Evolutionary conservation across 148 eudicot genomes (phyloP), one percentile per base, ranked within the genome.

Genomic region (Cornus controversa): DNA sequence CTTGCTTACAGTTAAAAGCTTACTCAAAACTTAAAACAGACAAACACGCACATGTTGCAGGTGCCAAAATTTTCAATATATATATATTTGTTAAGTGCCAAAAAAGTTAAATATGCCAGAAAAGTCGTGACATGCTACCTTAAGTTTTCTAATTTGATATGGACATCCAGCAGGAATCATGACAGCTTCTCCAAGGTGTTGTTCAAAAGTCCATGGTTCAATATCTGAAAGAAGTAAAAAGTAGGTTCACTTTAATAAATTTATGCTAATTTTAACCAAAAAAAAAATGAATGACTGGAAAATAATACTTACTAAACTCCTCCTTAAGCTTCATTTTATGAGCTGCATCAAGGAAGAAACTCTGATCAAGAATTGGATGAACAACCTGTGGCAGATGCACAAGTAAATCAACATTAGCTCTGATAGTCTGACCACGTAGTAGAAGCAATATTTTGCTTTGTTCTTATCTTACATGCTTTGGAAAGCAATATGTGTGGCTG

Each of bases 111-210:
- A 36, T 7, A 66, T 63, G 24, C 47, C 45, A 23, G 27, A 14
- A n/a, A n/a, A n/a, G n/a, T n/a, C n/a, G 16, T 47, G 68, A 13
- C 11, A 47, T n/a, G n/a, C 4, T 79, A 92, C 99, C 95, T 90
- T 96, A 16, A 91, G 63, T 78, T 89, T 88, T 80, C 78, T 90
- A 28, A 89, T 81, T 85, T 96, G 99, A 83, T 90, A 93, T 11
- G 94, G 97, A 82, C 98, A 93, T 81, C 99, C 99, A 53, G 98
- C 98, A 50, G 99, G 99, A 77, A 96, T 78, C 66, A 93, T 83
- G 82, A 96, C 91, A n/a, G 99, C 98, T 90, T 96, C 99, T 80
- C 98, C 98, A 67, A 87, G 78, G 71, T 83, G 80, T 80, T 93
- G 99, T 80, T 81, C 88, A 80, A 96, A 93, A 15, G 95, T 89